Evolutionary conservation across 139 green algal genomes (phyloP).

Genomic region (Yamagishiella unicocca): DNA sequence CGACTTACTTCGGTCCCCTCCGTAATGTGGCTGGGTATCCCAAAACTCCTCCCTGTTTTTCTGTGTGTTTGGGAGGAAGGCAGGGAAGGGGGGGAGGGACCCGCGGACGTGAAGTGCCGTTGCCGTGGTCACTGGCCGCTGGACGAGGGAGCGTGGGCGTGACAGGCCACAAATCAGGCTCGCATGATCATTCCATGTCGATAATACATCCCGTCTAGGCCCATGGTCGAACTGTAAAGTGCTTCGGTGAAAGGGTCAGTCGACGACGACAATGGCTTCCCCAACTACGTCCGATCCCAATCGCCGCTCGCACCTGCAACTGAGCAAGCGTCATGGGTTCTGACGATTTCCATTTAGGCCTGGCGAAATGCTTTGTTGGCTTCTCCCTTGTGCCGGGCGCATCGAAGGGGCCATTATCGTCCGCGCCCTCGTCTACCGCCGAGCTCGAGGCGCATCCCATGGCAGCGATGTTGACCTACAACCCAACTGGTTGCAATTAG

Average conservation of each 20-base stretch:
- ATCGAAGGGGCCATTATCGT: not conserved
- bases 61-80: too few relatives aligned
- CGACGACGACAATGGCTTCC: too few relatives aligned
- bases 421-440: not conserved
- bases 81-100: too few relatives aligned
- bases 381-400: constrained; percentile 30
- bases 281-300: too few relatives aligned
- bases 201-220: too few relatives aligned
- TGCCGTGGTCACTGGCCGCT: too few relatives aligned
- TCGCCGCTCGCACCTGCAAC: constrained; percentile 66
- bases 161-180: too few relatives aligned
- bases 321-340: constrained; percentile 62
- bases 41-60: constrained; percentile 88
- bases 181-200: too few relatives aligned
- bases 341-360: constrained; percentile 65
- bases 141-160: too few relatives aligned
- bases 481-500: not conserved
- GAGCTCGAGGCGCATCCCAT: constrained; percentile 25
- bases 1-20: constrained; percentile 76
- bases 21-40: constrained; percentile 93
- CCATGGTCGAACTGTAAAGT: too few relatives aligned
- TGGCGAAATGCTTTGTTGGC: constrained; percentile 51
- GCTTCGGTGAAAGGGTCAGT: too few relatives aligned
- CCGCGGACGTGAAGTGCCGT: too few relatives aligned
- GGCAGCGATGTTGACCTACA: not conserved